These are phyloP conservation scores for Xylariaceae sp. DNA, from an alignment of 2,329 filamentous ascomycete species.

Conservation along the genomic window DNA sequence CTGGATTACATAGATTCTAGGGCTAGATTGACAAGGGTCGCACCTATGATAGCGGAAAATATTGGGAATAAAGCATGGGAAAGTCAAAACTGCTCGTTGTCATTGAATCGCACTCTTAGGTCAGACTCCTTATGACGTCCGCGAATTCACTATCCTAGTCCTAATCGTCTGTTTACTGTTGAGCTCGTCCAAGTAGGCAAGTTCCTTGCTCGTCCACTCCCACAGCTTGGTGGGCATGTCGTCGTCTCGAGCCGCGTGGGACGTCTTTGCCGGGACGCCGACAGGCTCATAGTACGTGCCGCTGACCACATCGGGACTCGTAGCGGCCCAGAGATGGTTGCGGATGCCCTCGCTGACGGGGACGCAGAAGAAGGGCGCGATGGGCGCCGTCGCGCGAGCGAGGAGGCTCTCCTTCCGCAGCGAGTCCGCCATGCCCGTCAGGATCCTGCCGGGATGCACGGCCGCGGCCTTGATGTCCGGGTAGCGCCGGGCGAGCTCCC, in stretches of 20 bases:
- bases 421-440: constrained; percentile 10
- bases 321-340: constrained; percentile 41
- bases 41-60: too few species aligned
- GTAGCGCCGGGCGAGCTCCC: constrained; percentile 35
- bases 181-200: too few species aligned
- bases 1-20: too few species aligned
- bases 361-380: constrained; percentile 10
- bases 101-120: too few species aligned
- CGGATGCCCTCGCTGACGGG: constrained; percentile 26
- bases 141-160: too few species aligned
- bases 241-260: constrained; percentile 18
- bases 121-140: too few species aligned
- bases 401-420: constrained; percentile 11
- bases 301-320: constrained; percentile 28
- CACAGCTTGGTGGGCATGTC: constrained; percentile 24
- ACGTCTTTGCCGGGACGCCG: constrained; percentile 21
- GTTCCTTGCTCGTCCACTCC: constrained; percentile 29
- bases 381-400: not conserved
- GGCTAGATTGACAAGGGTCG: too few species aligned
- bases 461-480: constrained; percentile 27
- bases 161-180: too few species aligned
- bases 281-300: constrained; percentile 34
- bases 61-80: too few species aligned
- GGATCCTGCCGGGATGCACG: constrained; percentile 14
- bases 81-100: too few species aligned